Evolutionary conservation across 2,329 filamentous ascomycete genomes (phyloP), one percentile per base, ranked within the genome.

Genomic region (Chaetomium strumarium): DNA sequence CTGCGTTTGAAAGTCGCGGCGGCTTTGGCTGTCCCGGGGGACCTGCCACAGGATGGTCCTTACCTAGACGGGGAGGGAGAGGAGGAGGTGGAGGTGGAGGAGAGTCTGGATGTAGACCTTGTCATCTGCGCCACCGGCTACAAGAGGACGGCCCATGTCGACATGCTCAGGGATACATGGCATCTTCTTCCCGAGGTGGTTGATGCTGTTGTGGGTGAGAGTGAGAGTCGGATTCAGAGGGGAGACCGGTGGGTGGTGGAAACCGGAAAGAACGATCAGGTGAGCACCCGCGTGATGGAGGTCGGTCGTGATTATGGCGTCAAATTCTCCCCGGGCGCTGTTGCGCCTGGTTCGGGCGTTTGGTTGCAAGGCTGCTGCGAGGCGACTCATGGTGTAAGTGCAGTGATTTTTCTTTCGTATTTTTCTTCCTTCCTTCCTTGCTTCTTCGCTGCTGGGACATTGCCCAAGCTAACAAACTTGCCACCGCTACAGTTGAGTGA

Each of bases 331-430:
- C 72, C 79, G 1, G 84, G 80, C 30, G 76, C 79, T 44, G 85
- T 97, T 33, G 78, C 82, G n/a, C 66, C 77, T 0, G 81, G 84
- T 41, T 86, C 89, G 13, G 91, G 91, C 3, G 77, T 97, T 53
- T 97, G 88, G 86, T 75, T 97, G 62, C 93, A 97, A 68, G 92
- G 92, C 31, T 96, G 91, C 73, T 95, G 90, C 67, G 91, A 97
- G 74, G 83, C 78, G 56, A 95, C 90, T 33, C 92, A 97, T 69
- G 92, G 92, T 55, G 86, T 92, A 79, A 83, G 86, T 83, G 24
- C 10, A 3, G n/a, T n/a, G n/a, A n/a, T n/a, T n/a, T n/a, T n/a
- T n/a, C n/a, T n/a, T n/a, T n/a, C 24, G 7, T 39, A 48, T 51
- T 11, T 31, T 49, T 14, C 38, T 30, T 38, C 19, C 41, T 19